Evolutionary conservation across 257 asterid genomes (phyloP).

Genomic region (Scutellaria baicalensis): DNA sequence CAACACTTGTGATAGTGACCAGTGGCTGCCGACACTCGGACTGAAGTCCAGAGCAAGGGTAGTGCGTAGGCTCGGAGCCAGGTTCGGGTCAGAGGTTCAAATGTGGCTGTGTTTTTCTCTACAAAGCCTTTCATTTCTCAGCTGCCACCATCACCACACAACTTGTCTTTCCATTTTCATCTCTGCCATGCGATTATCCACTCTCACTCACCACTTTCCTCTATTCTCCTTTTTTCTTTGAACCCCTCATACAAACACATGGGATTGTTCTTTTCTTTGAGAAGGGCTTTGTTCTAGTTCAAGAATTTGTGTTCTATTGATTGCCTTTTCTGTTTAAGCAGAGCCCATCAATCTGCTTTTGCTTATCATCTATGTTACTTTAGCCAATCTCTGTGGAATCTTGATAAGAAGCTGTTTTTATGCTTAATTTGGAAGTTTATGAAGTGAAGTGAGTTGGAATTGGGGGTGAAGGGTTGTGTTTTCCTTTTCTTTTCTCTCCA

Average conservation of each 20-base stretch:
- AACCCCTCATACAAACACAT: not conserved
- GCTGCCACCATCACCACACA: constrained; percentile 19
- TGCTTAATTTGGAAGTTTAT: not conserved
- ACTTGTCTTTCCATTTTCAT: not conserved
- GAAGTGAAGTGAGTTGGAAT: not conserved
- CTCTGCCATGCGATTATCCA: constrained; percentile 8
- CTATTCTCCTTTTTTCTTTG: not conserved
- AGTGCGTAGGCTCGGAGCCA: constrained; percentile 18
- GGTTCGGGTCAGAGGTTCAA: constrained; percentile 20
- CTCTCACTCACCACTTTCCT: constrained; percentile 2
- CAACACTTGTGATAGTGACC: constrained; percentile 35
- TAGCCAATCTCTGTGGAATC: not conserved
- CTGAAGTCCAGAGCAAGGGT: constrained; percentile 18
- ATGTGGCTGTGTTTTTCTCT: constrained; percentile 17
- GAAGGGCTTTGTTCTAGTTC: not conserved
- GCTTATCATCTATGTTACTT: not conserved
- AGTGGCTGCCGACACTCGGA: constrained; percentile 68
- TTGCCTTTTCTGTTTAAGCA: not conserved
- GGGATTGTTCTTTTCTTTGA: not conserved
- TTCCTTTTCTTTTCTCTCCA: too few relatives aligned
- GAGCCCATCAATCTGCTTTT: not conserved
- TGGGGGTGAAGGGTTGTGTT: too few relatives aligned
- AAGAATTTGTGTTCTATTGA: not conserved
- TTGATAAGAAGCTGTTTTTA: not conserved
- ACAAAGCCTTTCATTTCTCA: constrained; percentile 9